Conservation (phyloP, 2,329 filamentous ascomycete genomes). For the Phyllosticta paracitricarpa region DNA sequence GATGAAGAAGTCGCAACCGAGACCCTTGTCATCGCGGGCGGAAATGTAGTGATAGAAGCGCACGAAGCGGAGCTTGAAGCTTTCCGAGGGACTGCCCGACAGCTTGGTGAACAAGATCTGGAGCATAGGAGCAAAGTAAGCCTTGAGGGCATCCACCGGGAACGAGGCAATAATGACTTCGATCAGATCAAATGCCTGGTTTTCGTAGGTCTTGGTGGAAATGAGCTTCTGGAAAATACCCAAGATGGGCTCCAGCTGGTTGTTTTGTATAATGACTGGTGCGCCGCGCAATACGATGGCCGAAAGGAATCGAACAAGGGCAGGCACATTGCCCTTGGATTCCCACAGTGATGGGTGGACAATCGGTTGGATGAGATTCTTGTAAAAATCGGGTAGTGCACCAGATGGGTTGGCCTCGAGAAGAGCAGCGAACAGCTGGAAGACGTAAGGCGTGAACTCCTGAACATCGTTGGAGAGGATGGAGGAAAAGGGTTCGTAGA, state of each 20-base stretch:
- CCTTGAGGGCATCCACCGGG: conserved; percentile 61
- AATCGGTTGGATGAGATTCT: conserved; percentile 65
- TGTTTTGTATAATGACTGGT: conserved; percentile 61
- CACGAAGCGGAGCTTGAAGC: conserved; percentile 76
- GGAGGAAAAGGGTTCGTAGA: conserved; percentile 75
- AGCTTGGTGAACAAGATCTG: conserved; percentile 69
- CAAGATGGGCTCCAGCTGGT: conserved; percentile 80
- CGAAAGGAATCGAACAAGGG: conserved; percentile 72
- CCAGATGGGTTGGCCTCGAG: conserved; percentile 75
- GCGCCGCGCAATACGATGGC: conserved; percentile 74
- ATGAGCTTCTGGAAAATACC: conserved; percentile 92
- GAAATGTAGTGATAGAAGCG: conserved; percentile 92
- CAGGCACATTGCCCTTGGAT: conserved; percentile 83
- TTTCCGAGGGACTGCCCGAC: conserved; percentile 61
- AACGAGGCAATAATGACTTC: conserved; percentile 69
- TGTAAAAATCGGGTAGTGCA: conserved; percentile 72
- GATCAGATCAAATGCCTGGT: conserved; percentile 79
- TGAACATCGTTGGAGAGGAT: conserved; percentile 76
- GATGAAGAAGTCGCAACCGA: conserved; percentile 89
- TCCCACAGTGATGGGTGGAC: conserved; percentile 83
- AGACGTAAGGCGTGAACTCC: conserved; percentile 93
- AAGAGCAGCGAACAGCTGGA: conserved; percentile 87
- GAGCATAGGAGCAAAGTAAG: conserved; percentile 71
- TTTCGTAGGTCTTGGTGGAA: conserved; percentile 70
- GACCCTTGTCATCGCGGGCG: conserved; percentile 66